Conservation (phyloP, 208 protist genomes). For the Acanthamoeba quina region DNA sequence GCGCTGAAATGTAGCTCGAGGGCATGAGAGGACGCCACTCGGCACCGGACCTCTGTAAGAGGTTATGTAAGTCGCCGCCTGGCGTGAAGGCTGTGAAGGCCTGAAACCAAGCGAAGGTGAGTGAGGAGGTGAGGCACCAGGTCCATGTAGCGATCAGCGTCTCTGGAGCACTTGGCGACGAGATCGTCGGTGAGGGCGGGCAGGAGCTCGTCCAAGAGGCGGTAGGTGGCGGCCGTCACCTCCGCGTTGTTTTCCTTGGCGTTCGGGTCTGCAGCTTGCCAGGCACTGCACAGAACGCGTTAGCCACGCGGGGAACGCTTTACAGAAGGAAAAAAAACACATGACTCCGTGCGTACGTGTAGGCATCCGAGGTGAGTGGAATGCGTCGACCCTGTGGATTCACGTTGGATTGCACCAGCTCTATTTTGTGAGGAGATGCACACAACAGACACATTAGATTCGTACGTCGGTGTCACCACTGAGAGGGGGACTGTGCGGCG, state of each 20-base stretch:
- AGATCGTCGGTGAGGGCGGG: not conserved
- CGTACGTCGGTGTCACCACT: too few relatives aligned
- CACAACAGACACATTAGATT: not conserved
- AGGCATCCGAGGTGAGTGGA: constrained; percentile 35
- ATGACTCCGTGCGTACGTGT: not conserved
- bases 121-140: not conserved
- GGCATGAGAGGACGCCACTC: constrained; percentile 13
- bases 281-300: not conserved
- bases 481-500: not conserved
- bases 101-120: not conserved
- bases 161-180: not conserved
- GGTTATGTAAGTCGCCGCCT: too few relatives aligned
- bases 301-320: too few relatives aligned
- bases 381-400: constrained; percentile 15
- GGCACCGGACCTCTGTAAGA: not conserved
- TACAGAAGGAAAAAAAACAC: too few relatives aligned
- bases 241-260: constrained; percentile 24
- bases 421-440: not conserved
- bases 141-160: constrained; percentile 42
- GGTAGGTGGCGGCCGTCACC: constrained; percentile 24
- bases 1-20: not conserved
- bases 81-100: too few relatives aligned
- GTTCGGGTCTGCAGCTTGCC: constrained; percentile 44
- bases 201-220: constrained; percentile 13
- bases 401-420: constrained; percentile 19